phyloP scores from a whole-genome alignment of 352 stramenopile species.

The Hyaloperonospora arabidopsidis region DNA sequence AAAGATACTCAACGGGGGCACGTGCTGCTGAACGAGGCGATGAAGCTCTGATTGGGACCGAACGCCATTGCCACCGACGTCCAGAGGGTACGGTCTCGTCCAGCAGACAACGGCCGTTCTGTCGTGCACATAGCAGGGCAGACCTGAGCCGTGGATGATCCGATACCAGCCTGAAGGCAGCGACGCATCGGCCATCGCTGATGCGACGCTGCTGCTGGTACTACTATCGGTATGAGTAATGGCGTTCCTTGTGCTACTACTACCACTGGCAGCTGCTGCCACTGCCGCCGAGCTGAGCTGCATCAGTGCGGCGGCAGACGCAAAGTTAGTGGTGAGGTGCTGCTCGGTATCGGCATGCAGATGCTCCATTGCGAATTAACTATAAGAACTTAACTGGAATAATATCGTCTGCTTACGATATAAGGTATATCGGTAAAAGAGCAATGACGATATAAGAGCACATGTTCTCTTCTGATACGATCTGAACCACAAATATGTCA shows the following conservation, averaged over 20 bases:
- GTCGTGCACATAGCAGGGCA: slow-evolving; percentile 66
- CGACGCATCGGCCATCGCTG: slow-evolving; percentile 17
- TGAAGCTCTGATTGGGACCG: slow-evolving; percentile 35
- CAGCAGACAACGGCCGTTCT: slow-evolving; percentile 51
- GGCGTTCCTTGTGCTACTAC: slow-evolving; percentile 2
- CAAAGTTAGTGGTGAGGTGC: no score
- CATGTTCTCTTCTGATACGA: no score
- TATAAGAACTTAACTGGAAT: no score
- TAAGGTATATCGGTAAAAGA: no score
- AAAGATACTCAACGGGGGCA: slow-evolving; percentile 65
- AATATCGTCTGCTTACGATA: no score
- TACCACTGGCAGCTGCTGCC: slow-evolving; percentile 6
- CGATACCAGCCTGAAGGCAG: slow-evolving; percentile 58
- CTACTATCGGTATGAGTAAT: slow-evolving; percentile 2
- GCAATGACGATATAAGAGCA: no score
- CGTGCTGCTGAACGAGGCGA: slow-evolving; percentile 42
- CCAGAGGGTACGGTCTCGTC: slow-evolving; percentile 59
- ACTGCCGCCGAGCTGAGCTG: slow-evolving; percentile 44
- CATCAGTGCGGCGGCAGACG: slow-evolving; percentile 27
- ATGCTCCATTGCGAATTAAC: no score
- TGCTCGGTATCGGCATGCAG: no score
- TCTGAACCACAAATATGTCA: no score
- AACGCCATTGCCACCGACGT: slow-evolving; percentile 20
- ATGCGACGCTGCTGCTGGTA: slow-evolving; percentile 1
- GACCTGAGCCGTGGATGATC: slow-evolving; percentile 53